These are phyloP conservation scores for Myochromella boudieri DNA, from an alignment of 768 basidiomycete species.

Conservation along the genomic window DNA sequence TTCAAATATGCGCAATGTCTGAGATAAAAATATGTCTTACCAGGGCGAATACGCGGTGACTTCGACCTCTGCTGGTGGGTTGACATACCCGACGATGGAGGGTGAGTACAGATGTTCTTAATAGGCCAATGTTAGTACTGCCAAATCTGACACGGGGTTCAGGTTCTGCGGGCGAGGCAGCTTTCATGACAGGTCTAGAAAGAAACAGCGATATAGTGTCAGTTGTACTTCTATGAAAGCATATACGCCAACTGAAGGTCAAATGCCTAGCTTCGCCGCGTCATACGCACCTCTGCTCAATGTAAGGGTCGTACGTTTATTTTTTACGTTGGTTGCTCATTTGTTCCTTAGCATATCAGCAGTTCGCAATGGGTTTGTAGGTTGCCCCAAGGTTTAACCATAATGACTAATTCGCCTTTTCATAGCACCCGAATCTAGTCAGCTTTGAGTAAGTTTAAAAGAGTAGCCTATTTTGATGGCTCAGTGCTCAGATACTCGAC, in stretches of 20 bases:
- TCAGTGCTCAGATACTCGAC: too few species aligned
- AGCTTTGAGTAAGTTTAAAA: slow-evolving; percentile 49
- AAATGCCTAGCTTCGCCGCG: slow-evolving; percentile 34
- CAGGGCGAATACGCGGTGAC: slow-evolving; percentile 58
- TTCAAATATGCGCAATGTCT: slow-evolving; percentile 14
- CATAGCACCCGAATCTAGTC: slow-evolving; percentile 45
- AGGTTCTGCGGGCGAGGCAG: slow-evolving; percentile 55
- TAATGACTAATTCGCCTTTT: background rate
- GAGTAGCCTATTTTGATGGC: too few species aligned
- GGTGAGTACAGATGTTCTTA: slow-evolving; percentile 29
- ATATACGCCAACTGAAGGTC: background rate
- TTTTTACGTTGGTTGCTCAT: too few species aligned
- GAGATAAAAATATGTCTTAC: background rate
- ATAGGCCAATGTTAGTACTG: background rate
- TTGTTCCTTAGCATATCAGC: slow-evolving; percentile 39
- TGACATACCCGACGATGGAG: slow-evolving; percentile 51
- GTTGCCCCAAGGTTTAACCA: background rate
- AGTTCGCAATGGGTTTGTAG: slow-evolving; percentile 48
- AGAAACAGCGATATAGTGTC: slow-evolving; percentile 37
- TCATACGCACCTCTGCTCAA: slow-evolving; percentile 57
- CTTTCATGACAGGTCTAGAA: slow-evolving; percentile 65
- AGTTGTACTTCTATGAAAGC: too few species aligned
- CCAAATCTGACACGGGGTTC: background rate
- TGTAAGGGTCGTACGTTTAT: too few species aligned
- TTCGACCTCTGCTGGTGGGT: slow-evolving; percentile 43